Evolutionary conservation across 805 yeast species (phyloP), one percentile per base, ranked within the genome.

Genomic region (Brettanomyces bruxellensis): DNA sequence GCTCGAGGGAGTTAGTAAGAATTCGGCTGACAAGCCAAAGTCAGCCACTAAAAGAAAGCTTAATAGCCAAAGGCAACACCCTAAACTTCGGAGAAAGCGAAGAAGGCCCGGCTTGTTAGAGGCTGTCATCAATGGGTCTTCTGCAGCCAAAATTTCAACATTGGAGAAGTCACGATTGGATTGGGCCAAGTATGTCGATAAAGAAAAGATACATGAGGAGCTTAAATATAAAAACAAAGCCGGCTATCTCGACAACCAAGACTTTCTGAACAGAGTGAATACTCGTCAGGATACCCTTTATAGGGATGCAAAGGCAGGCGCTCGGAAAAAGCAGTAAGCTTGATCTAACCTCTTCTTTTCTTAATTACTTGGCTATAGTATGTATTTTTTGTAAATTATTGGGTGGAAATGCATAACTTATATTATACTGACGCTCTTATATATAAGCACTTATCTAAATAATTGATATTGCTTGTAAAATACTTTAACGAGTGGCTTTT

Each of bases 161-260:
- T 69, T 93, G 52, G 98, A 93, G 61, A 93, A 93, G 65, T 86
- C 95, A 1, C 72, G 95, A 51, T 71, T 93, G 44, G 99, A 93
- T 65, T 93, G 98, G 95, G 95, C 95, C 1, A 79, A 86, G 41
- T 89, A 86, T 66, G 96, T 93, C 30, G 97, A 91, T 65, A 75
- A 84, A 52, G 81, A 82, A 52, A 89, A 89, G 47, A 81, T 93
- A 41, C 73, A 77, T 45, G 96, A 87, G 53, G 99, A 93, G 51
- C 75, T 93, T 58, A 75, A 73, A 42, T 73, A 77, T 47, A 84
- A 83, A 59, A 90, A 89, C 61, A 90, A 86, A 69, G 93, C 82
- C 45, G 99, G 99, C 7, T 93, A 82, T 65, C 68, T 93, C 57
- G 95, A 87, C 51, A 88, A 80, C 59, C 97, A 91, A 63, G 96